Evolutionary conservation across 768 basidiomycete genomes (phyloP), one percentile per base, ranked within the genome.

Genomic region (Russula emetica): DNA sequence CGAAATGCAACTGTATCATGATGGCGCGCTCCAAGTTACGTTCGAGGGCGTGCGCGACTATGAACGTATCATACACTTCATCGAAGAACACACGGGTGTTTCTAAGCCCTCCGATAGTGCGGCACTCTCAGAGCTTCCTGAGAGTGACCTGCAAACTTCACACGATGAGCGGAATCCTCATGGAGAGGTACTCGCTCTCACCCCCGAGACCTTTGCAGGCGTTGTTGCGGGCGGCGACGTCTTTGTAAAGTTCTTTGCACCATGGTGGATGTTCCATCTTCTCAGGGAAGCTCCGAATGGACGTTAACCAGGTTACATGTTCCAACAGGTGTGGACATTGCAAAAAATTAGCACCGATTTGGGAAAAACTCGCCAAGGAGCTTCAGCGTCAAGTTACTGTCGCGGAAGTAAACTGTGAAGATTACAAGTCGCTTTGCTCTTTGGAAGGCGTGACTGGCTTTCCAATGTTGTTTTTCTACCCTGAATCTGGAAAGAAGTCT

Each of bases 401-500:
- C 10, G 94, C 86, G 2, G 86, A 96, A 66, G 87, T 99, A 16
- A 84, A 99, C 71, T 99, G 96, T 70, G 96, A 98, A 20, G 83
- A 78, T 0, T 77, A 94, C 69, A 77, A 79, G 47, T 73, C 79
- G 0, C 71, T 94, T 6, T 99, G 96, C 75, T 77, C 79, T 51
- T 70, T 75, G 14, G 79, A 93, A 61, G 81, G 79, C 3, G 80
- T 99, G 20, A 72, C 80, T 32, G 94, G 92, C 1, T 99, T 91
- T 74, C 96, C 96, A 0, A 91, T 88, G 55, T 76, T 98, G 47
- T 75, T 84, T 49, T 88, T 88, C 78, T 90, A 83, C 30, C 80
- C 80, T 42, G 67, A 64, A 14, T 72, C 73, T 4, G 80, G 82
- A 9, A 75, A 77, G 2, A 83, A 78, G 71, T 83, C 84, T 1